Evolutionary conservation across 306 rosid genomes (phyloP), one percentile per base, ranked within the genome.

Genomic region (Corylus avellana): DNA sequence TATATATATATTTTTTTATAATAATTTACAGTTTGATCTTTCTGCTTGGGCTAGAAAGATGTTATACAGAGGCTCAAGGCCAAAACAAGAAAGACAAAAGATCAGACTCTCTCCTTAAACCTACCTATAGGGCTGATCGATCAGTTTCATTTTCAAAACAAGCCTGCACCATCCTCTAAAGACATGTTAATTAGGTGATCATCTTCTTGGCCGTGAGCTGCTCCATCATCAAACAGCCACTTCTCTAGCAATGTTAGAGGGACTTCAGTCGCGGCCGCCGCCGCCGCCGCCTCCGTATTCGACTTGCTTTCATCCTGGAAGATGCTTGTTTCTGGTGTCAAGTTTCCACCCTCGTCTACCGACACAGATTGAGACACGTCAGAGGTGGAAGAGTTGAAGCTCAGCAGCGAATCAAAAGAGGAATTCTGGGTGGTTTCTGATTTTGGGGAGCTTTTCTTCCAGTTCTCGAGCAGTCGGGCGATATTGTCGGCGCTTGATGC

Each of bases 401-500:
- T 90, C 50, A 85, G 64, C 5, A 91, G 75, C 35, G 90, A 87
- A 66, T 90, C 92, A 37, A 85, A 81, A 29, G 76, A 63, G 78
- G 72, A 64, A 53, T n/a, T 66, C 17, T 50, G 48, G 4, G 55
- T 48, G 64, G 76, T 9, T 32, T 67, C 72, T 25, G 78, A 78
- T 57, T 85, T 89, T 2, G 94, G 93, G 4, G 93, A 48, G 50
- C 57, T 86, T 68, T 88, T 92, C 88, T 82, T 88, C 97, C 97
- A 94, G 53, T 85, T 91, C 27, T 92, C 82, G 25, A 94, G 91
- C 87, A 94, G 80, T 27, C 85, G 71, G 0, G 98, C 85, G 27
- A 94, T 94, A 84, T 91, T 94, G 27, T 91, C 91, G 3, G 90
- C 82, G 83, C 89, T 94, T 18, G 98, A 92, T 5, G 95, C 97